A percentile compares a stretch with the other conserved stretches of the same genome.
These are phyloP conservation scores for Mariannaea elegans DNA, from an alignment of 2,329 filamentous ascomycete species.

Conservation along the genomic window DNA sequence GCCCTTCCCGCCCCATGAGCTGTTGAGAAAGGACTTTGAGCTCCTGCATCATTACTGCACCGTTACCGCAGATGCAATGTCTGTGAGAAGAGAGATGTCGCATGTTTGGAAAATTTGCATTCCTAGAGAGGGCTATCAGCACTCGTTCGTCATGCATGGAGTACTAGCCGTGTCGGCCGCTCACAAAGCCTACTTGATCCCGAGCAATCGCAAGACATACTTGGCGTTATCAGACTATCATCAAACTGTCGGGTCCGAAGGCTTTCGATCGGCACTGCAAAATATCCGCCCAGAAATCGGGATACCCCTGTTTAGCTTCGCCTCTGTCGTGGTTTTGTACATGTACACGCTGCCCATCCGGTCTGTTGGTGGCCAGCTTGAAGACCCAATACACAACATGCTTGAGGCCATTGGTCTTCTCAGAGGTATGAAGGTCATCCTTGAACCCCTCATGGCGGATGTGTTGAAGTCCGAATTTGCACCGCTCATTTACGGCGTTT, in stretches of 20 bases:
- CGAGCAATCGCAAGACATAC: constrained; percentile 35
- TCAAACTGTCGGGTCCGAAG: constrained; percentile 42
- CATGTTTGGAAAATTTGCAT: constrained; percentile 40
- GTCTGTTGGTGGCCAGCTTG: constrained; percentile 24
- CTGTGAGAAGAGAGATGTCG: constrained; percentile 32
- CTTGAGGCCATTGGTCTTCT: constrained; percentile 34
- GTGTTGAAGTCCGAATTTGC: constrained; percentile 38
- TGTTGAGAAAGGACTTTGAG: constrained; percentile 37
- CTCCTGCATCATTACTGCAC: constrained; percentile 45
- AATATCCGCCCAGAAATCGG: constrained; percentile 30
- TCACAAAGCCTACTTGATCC: constrained; percentile 44
- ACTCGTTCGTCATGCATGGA: constrained; percentile 43
- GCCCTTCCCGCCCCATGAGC: constrained; percentile 35
- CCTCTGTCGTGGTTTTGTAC: constrained; percentile 48
- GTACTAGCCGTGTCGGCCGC: constrained; percentile 42
- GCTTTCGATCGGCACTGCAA: constrained; percentile 37
- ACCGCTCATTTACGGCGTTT: constrained; percentile 34
- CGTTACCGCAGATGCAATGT: constrained; percentile 36
- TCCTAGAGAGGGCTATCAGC: constrained; percentile 39
- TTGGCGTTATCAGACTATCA: constrained; percentile 41
- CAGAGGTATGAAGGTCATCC: constrained; percentile 32
- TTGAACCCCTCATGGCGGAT: constrained; percentile 25
- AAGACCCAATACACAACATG: constrained; percentile 32
- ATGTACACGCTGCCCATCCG: constrained; percentile 37
- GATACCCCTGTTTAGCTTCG: constrained; percentile 51